Evolutionary conservation across 2,329 filamentous ascomycete species (phyloP).

Genomic region (Clarireedia sp.): DNA sequence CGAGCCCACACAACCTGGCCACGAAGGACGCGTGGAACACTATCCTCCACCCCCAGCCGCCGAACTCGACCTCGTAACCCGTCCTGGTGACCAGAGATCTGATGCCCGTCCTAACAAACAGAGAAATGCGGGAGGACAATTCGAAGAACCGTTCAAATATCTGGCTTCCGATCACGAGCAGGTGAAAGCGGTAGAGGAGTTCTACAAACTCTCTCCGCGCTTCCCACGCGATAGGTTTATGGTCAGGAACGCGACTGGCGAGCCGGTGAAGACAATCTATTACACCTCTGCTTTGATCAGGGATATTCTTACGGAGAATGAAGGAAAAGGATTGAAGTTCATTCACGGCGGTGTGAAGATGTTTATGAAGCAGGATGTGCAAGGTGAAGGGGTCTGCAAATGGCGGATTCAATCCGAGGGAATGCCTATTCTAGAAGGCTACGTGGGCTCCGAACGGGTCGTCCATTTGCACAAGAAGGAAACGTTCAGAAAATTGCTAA

Average conservation of each 20-base stretch:
- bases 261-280: conserved; percentile 91
- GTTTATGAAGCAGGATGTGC: conserved; percentile 96
- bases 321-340: conserved; percentile 87
- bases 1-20: not conserved
- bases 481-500: conserved; percentile 73
- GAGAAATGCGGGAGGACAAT: conserved; percentile 38
- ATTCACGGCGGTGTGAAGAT: conserved; percentile 97
- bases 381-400: conserved; percentile 74
- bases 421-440: conserved; percentile 82
- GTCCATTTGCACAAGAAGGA: conserved; percentile 68
- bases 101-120: conserved; percentile 12
- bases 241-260: conserved; percentile 85
- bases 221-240: conserved; percentile 92
- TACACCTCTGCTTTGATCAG: conserved; percentile 82
- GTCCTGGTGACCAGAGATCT: conserved; percentile 20
- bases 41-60: conserved; percentile 29
- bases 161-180: conserved; percentile 66
- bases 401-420: conserved; percentile 97
- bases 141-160: conserved; percentile 94
- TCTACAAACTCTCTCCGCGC: conserved; percentile 75
- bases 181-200: conserved; percentile 67
- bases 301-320: conserved; percentile 79
- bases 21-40: conserved; percentile 28
- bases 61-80: conserved; percentile 23
- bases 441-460: conserved; percentile 71